Conservation (phyloP, 1,139 yeast genomes). For the Hemisphaericaspora xylanilytica region DNA sequence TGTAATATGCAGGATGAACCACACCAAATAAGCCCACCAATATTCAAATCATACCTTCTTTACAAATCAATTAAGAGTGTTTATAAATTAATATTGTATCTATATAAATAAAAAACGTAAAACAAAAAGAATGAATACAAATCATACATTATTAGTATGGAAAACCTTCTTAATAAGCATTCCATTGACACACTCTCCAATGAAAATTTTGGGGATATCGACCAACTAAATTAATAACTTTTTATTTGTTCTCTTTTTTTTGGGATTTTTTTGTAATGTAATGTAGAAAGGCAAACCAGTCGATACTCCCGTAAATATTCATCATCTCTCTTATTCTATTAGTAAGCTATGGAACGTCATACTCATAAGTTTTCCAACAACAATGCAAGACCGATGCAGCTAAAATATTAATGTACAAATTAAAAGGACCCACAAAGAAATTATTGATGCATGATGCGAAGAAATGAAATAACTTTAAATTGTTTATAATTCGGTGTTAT, state of each 20-base stretch:
- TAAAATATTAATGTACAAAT: conserved; percentile 6
- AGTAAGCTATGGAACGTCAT: conserved; percentile 8
- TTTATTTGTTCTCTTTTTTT: not conserved
- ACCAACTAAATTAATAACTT: too few species aligned
- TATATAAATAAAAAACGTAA: not conserved
- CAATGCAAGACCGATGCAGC: conserved; percentile 4
- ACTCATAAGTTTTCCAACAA: conserved; percentile 3
- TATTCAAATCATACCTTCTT: too few species aligned
- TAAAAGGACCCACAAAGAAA: conserved; percentile 4
- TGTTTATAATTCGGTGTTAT: conserved; percentile 41
- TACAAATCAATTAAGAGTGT: not conserved
- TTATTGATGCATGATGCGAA: conserved; percentile 4
- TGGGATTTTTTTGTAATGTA: not conserved
- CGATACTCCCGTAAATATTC: too few species aligned
- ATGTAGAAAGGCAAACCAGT: not conserved
- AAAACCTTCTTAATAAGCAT: too few species aligned
- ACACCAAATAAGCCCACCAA: too few species aligned
- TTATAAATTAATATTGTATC: not conserved
- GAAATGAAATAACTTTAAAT: conserved; percentile 6
- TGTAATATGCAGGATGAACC: not conserved
- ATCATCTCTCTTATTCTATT: too few species aligned
- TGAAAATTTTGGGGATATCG: too few species aligned
- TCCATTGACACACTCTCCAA: too few species aligned
- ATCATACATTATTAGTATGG: too few species aligned
- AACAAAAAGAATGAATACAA: conserved; percentile 1